Percentiles rank a stretch among this genome's conserved stretches.
These are phyloP conservation scores for Trichophyton schoenleinii DNA, from an alignment of 2,329 filamentous ascomycete species.

Conservation along the genomic window DNA sequence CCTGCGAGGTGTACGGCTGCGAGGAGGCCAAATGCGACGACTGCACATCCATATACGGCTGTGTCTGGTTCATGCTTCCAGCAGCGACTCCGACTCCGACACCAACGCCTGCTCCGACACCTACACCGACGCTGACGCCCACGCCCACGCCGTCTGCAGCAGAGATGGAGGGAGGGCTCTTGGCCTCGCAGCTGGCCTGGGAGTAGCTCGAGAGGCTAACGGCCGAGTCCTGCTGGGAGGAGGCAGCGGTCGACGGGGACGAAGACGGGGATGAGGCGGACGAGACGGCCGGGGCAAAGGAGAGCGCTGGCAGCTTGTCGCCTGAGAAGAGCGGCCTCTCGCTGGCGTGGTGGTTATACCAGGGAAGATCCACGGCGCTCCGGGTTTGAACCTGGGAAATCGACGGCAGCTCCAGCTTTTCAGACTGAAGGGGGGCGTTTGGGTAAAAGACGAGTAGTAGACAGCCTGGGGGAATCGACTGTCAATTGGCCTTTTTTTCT, in stretches of 20 bases:
- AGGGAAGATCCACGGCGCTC: conserved; percentile 58
- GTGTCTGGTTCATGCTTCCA: conserved; percentile 65
- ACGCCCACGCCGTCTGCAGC: conserved; percentile 41
- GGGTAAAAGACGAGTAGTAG: background rate
- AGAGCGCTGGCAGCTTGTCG: conserved; percentile 60
- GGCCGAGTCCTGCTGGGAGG: conserved; percentile 54
- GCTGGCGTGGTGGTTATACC: conserved; percentile 55
- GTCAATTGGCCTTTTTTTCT: background rate
- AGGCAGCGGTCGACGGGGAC: background rate
- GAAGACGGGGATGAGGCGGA: conserved; percentile 26
- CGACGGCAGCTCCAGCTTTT: conserved; percentile 89
- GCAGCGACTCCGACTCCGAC: conserved; percentile 14
- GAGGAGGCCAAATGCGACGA: conserved; percentile 63
- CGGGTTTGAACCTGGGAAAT: conserved; percentile 72
- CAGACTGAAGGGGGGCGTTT: conserved; percentile 28
- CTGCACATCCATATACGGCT: conserved; percentile 75
- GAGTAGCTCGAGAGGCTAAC: conserved; percentile 44
- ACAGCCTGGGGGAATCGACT: background rate
- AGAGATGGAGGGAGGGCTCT: conserved; percentile 56
- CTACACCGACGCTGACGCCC: conserved; percentile 18
- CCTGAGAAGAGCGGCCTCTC: conserved; percentile 56
- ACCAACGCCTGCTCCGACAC: background rate
- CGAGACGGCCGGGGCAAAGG: conserved; percentile 40
- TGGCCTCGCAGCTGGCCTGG: conserved; percentile 39
- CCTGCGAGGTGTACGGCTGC: conserved; percentile 61